Percentiles rank a stretch among this genome's conserved stretches.
Evolutionary conservation across 768 basidiomycete genomes (phyloP).

Genomic region (Lepiota venenata): DNA sequence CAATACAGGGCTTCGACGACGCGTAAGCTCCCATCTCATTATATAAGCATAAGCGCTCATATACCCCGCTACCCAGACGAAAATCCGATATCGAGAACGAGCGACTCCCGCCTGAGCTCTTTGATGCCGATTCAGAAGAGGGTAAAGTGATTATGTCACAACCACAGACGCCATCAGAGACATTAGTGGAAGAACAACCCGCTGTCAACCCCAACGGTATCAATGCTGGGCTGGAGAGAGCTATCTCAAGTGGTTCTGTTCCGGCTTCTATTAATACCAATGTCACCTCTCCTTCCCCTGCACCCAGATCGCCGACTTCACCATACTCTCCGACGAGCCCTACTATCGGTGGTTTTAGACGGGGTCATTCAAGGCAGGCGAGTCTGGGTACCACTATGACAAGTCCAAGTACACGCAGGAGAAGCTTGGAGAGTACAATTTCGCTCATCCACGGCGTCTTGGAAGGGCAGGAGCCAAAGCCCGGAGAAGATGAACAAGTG

Average conservation of each 20-base stretch:
- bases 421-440: constrained; percentile 95
- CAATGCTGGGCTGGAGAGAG: constrained; percentile 39
- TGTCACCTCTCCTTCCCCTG: constrained; percentile 20
- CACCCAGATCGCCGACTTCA: constrained; percentile 24
- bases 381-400: constrained; percentile 96
- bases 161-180: constrained; percentile 58
- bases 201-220: constrained; percentile 46
- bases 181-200: constrained; percentile 32
- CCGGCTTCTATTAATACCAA: constrained; percentile 14
- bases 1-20: constrained; percentile 91
- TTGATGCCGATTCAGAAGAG: constrained; percentile 75
- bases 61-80: constrained; percentile 49
- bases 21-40: constrained; percentile 59
- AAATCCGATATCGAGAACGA: constrained; percentile 99
- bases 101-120: constrained; percentile 92
- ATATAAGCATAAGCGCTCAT: not conserved
- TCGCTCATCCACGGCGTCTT: constrained; percentile 91
- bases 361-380: constrained; percentile 72
- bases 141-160: constrained; percentile 57
- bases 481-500: constrained; percentile 38
- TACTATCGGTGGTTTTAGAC: constrained; percentile 50
- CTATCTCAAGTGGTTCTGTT: constrained; percentile 21
- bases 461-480: constrained; percentile 56
- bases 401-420: constrained; percentile 86
- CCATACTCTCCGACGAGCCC: constrained; percentile 35